These are phyloP conservation scores for Nigrospora sphaerica DNA, from an alignment of 2,329 filamentous ascomycete genomes.

Conservation along the genomic window DNA sequence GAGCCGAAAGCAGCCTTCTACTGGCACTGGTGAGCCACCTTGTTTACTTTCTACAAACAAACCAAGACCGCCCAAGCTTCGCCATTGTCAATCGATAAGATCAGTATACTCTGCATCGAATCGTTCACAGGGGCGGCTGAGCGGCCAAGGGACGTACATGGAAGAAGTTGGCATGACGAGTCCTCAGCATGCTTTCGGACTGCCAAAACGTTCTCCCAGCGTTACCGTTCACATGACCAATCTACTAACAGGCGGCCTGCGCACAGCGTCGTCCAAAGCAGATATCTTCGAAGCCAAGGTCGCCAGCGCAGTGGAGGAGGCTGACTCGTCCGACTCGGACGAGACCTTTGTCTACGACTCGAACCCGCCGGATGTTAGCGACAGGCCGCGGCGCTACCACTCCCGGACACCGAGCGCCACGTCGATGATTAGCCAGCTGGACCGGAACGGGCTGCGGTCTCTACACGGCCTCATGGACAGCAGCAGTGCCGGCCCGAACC, in stretches of 20 bases:
- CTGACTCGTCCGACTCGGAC: conserved; percentile 92
- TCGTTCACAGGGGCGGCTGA: conserved; percentile 26
- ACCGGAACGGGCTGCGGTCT: conserved; percentile 53
- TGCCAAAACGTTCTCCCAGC: conserved; percentile 17
- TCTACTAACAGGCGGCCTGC: conserved; percentile 34
- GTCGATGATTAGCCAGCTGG: conserved; percentile 67
- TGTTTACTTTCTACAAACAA: background rate
- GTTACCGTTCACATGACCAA: conserved; percentile 31
- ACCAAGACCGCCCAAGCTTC: conserved; percentile 18
- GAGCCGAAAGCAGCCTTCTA: conserved; percentile 65
- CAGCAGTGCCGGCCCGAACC: conserved; percentile 29
- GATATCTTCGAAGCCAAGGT: conserved; percentile 98
- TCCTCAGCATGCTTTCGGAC: conserved; percentile 12
- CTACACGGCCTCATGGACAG: conserved; percentile 62
- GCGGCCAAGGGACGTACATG: conserved; percentile 24
- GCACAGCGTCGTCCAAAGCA: conserved; percentile 80
- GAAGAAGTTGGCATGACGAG: conserved; percentile 16
- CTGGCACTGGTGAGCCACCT: conserved; percentile 62
- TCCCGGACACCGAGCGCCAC: conserved; percentile 92
- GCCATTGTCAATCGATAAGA: conserved; percentile 33
- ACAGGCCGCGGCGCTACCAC: conserved; percentile 70
- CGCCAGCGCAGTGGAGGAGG: conserved; percentile 90
- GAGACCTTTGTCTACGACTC: conserved; percentile 99
- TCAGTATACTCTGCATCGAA: conserved; percentile 22
- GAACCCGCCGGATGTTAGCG: conserved; percentile 68